Percentiles rank a stretch among this genome's conserved stretches.
Conservation (phyloP, 78 protist species). For the Chrysochromulina tobinii region DNA sequence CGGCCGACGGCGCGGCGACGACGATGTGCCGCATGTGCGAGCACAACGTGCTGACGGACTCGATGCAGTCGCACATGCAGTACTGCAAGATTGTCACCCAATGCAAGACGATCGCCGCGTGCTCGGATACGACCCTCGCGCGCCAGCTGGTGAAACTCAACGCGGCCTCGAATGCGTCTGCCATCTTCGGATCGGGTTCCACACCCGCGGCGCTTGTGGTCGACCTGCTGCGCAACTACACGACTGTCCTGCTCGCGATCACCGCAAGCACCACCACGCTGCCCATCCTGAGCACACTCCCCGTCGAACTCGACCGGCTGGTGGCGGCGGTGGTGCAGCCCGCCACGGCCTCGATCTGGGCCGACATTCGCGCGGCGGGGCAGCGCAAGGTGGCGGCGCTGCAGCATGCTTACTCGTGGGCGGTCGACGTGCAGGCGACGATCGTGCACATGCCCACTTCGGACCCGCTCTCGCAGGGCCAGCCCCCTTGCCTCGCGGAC, state of each 20-base stretch:
- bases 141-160: background rate
- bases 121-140: background rate
- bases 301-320: background rate
- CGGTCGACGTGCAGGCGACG: background rate
- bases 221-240: background rate
- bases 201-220: background rate
- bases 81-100: background rate
- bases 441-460: background rate
- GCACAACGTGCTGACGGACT: background rate
- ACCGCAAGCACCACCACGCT: background rate
- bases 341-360: background rate
- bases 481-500: background rate
- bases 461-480: background rate
- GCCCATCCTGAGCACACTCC: background rate
- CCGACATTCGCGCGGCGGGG: background rate
- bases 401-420: background rate
- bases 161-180: background rate
- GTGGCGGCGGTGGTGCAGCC: background rate
- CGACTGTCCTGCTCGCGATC: background rate
- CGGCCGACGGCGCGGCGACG: background rate
- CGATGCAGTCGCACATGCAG: background rate
- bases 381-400: background rate
- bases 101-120: background rate
- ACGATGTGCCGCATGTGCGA: background rate
- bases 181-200: background rate